Conservation (phyloP, 2,329 filamentous ascomycete species). For the Aspergillus unguis region DNA sequence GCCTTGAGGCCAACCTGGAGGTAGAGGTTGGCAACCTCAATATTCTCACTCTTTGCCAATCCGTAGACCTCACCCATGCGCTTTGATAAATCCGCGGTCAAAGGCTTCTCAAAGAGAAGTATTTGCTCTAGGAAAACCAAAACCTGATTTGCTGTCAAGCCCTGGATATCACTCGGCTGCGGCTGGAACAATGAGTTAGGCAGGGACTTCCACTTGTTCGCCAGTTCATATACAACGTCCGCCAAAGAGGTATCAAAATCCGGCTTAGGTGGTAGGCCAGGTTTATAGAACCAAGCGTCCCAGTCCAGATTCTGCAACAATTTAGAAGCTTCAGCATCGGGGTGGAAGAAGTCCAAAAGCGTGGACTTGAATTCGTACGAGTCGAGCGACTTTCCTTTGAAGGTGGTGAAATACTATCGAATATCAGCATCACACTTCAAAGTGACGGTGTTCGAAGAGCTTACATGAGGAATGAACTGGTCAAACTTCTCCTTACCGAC, state of each 20-base stretch:
- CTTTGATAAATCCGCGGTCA: constrained; percentile 64
- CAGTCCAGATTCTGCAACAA: constrained; percentile 75
- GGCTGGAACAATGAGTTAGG: constrained; percentile 55
- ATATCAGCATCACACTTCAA: not conserved
- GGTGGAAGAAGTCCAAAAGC: constrained; percentile 77
- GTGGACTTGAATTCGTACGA: constrained; percentile 92
- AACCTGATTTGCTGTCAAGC: constrained; percentile 80
- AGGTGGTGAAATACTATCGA: constrained; percentile 72
- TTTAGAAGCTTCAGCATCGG: constrained; percentile 59
- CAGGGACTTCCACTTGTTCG: constrained; percentile 71
- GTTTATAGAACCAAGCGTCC: constrained; percentile 84
- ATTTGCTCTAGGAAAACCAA: constrained; percentile 85
- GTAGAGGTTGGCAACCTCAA: constrained; percentile 79
- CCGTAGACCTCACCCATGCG: constrained; percentile 73
- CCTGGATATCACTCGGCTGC: constrained; percentile 62
- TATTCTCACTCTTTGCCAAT: constrained; percentile 72
- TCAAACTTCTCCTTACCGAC: constrained; percentile 86
- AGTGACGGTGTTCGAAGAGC: constrained; percentile 8
- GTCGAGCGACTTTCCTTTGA: constrained; percentile 81
- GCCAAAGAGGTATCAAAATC: constrained; percentile 85
- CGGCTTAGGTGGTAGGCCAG: constrained; percentile 85
- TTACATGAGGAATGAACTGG: constrained; percentile 80
- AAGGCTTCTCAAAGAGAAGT: constrained; percentile 62
- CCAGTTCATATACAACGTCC: constrained; percentile 77
- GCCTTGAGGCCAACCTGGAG: constrained; percentile 75